Conservation (phyloP, 164 flowering plant species). For the Vitis cinerea region DNA sequence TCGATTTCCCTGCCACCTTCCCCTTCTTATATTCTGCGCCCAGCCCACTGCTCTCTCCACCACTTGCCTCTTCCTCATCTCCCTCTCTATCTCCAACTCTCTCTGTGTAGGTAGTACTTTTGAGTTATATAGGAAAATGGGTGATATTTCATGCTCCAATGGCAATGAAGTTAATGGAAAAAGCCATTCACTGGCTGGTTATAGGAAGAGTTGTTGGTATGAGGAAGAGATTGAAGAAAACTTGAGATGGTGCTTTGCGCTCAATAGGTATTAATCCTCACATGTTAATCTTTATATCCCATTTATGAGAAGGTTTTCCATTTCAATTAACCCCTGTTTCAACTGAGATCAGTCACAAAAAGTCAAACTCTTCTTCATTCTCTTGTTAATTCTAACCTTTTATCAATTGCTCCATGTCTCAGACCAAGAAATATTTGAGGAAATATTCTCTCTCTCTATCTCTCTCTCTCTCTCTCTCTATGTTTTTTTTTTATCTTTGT, state of each 20-base stretch:
- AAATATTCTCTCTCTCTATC: too few species aligned
- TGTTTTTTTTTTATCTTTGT: neutral
- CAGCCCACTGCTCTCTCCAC: slow-evolving; percentile 2
- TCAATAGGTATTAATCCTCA: slow-evolving; percentile 54
- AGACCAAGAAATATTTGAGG: too few species aligned
- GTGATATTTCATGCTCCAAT: slow-evolving; percentile 49
- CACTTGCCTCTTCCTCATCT: slow-evolving; percentile 6
- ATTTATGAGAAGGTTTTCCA: too few species aligned
- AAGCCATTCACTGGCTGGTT: slow-evolving; percentile 32
- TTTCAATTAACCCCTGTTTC: too few species aligned
- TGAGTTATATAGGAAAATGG: slow-evolving; percentile 34
- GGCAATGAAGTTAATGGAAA: slow-evolving; percentile 42
- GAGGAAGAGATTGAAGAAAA: slow-evolving; percentile 91
- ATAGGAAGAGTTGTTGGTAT: slow-evolving; percentile 92
- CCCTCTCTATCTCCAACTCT: slow-evolving; percentile 9
- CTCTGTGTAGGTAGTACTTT: neutral
- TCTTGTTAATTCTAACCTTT: too few species aligned
- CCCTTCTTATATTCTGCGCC: slow-evolving; percentile 5
- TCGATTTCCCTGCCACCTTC: slow-evolving; percentile 33
- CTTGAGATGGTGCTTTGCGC: slow-evolving; percentile 84
- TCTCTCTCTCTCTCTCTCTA: too few species aligned
- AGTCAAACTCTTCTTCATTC: neutral
- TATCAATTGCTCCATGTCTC: too few species aligned
- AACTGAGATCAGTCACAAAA: too few species aligned
- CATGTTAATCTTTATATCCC: neutral